Evolutionary conservation across 2,329 filamentous ascomycete species (phyloP).

Genomic region (Paracoccidioides lutzii): DNA sequence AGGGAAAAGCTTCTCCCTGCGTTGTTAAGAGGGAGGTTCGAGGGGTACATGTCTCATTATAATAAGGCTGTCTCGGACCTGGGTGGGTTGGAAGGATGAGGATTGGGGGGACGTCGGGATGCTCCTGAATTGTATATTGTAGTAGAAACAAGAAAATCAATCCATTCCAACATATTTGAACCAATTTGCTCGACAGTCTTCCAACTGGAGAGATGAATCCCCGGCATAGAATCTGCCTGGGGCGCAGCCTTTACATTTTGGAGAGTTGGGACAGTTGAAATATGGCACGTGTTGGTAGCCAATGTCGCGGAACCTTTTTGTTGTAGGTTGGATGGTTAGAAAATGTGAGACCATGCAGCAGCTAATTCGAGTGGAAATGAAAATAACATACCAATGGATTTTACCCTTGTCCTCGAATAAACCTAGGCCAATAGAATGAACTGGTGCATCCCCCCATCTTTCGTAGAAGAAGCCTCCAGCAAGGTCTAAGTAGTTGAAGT

Average conservation of each 20-base stretch:
- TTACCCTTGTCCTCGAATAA: constrained; percentile 82
- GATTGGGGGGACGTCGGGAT: too few species aligned
- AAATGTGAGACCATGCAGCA: neutral
- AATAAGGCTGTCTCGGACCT: too few species aligned
- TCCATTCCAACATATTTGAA: constrained; percentile 87
- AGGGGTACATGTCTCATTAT: too few species aligned
- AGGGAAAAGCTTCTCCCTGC: too few species aligned
- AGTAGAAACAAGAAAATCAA: constrained; percentile 1
- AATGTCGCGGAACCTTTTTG: constrained; percentile 86
- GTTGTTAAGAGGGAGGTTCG: too few species aligned
- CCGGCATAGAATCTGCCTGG: constrained; percentile 81
- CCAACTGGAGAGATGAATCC: constrained; percentile 68
- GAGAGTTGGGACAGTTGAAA: constrained; percentile 96
- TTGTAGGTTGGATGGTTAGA: neutral
- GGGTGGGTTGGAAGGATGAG: too few species aligned
- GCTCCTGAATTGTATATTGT: neutral
- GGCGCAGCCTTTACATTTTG: constrained; percentile 82
- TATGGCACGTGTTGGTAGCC: constrained; percentile 97
- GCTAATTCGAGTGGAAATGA: neutral
- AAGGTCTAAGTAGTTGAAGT: constrained; percentile 88
- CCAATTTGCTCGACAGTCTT: constrained; percentile 93
- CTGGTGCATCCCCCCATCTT: constrained; percentile 93
- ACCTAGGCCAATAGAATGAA: constrained; percentile 85
- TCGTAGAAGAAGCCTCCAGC: constrained; percentile 98
- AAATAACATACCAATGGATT: constrained; percentile 69